Evolutionary conservation across 1,284 basidiomycete genomes (phyloP).

Genomic region (Boletus subluridellus): DNA sequence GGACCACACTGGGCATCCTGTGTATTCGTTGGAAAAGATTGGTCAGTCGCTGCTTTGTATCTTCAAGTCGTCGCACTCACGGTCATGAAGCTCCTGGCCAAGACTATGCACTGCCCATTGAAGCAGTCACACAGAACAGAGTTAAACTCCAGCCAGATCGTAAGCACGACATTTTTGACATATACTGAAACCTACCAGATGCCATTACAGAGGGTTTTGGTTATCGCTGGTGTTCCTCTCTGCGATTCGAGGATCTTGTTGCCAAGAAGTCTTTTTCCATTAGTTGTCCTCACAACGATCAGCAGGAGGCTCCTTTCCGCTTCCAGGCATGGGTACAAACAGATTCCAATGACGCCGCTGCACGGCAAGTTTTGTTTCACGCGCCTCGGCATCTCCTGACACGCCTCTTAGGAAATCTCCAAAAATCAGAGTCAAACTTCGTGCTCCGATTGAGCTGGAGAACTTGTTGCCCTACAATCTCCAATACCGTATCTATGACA

Average conservation of each 20-base stretch:
- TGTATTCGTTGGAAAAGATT: conserved; percentile 82
- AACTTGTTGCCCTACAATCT: conserved; percentile 95
- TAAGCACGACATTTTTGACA: conserved; percentile 40
- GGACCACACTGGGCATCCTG: conserved; percentile 80
- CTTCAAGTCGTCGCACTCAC: conserved; percentile 2
- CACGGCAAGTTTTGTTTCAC: conserved; percentile 44
- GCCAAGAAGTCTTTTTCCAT: conserved; percentile 77
- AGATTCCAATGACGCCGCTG: conserved; percentile 62
- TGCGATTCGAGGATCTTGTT: conserved; percentile 90
- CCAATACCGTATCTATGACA: conserved; percentile 95
- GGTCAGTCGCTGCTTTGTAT: conserved; percentile 42
- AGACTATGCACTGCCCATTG: conserved; percentile 87
- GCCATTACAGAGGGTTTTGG: conserved; percentile 78
- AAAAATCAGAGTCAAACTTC: conserved; percentile 78
- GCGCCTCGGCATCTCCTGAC: not conserved
- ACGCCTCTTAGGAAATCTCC: conserved; percentile 68
- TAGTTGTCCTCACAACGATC: conserved; percentile 80
- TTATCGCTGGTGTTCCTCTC: conserved; percentile 89
- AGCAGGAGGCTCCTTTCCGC: conserved; percentile 87
- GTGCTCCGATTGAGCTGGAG: conserved; percentile 96
- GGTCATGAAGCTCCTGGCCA: conserved; percentile 68
- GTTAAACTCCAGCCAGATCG: conserved; percentile 92
- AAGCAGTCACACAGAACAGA: conserved; percentile 81
- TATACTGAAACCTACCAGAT: conserved; percentile 10
- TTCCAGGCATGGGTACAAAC: conserved; percentile 92